Evolutionary conservation across 1,139 yeast species (phyloP).

Genomic region (Saccharomycopsis hybrid): DNA sequence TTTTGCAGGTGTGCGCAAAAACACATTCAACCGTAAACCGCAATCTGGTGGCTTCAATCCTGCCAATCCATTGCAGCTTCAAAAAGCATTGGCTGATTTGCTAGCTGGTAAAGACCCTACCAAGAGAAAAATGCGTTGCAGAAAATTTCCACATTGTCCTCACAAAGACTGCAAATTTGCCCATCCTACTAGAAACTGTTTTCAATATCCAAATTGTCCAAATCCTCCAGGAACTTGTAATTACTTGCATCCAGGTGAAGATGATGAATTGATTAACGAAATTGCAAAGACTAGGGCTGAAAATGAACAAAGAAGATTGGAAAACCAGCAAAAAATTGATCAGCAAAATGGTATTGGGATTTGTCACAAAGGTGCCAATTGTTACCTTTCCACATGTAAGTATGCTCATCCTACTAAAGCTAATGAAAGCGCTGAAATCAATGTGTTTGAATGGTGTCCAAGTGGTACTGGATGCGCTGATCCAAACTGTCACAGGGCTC

Average conservation of each 20-base stretch:
- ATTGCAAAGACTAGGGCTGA: slow-evolving; percentile 53
- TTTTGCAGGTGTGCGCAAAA: slow-evolving; percentile 10
- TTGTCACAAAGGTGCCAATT: slow-evolving; percentile 71
- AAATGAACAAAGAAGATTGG: slow-evolving; percentile 38
- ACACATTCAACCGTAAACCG: not conserved
- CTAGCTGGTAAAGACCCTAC: slow-evolving; percentile 26
- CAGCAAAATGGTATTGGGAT: slow-evolving; percentile 43
- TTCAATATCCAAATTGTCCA: slow-evolving; percentile 72
- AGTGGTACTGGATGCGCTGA: slow-evolving; percentile 61
- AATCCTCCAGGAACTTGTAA: slow-evolving; percentile 79
- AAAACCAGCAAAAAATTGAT: slow-evolving; percentile 25
- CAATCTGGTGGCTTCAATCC: slow-evolving; percentile 1
- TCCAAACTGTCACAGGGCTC: slow-evolving; percentile 61
- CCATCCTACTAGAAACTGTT: slow-evolving; percentile 75
- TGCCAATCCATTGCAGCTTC: slow-evolving; percentile 24
- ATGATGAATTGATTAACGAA: slow-evolving; percentile 61
- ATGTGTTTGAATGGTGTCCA: slow-evolving; percentile 69
- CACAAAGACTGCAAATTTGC: slow-evolving; percentile 60
- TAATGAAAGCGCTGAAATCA: slow-evolving; percentile 64
- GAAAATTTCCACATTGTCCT: slow-evolving; percentile 70
- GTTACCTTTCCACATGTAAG: slow-evolving; percentile 74
- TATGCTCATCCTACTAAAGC: slow-evolving; percentile 92
- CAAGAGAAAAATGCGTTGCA: slow-evolving; percentile 61
- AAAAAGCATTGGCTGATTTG: slow-evolving; percentile 23
- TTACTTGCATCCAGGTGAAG: slow-evolving; percentile 79